Evolutionary conservation across 495 filamentous ascomycete species (phyloP).

Genomic region (Amphirosellinia nigrospora): DNA sequence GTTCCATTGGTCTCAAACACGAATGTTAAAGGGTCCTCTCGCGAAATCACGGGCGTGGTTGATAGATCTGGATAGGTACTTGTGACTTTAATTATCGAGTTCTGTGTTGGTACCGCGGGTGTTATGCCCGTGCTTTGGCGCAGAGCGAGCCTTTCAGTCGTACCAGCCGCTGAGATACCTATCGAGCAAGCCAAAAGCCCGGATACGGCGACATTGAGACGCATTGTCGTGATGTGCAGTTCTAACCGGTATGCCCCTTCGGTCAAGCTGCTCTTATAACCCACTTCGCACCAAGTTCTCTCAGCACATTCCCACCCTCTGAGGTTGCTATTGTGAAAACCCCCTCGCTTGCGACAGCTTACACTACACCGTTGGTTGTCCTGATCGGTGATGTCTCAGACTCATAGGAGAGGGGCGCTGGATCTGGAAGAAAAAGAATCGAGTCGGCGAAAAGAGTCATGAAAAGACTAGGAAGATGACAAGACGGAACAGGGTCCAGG

Average conservation of each 20-base stretch:
- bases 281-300: slow-evolving; percentile 29
- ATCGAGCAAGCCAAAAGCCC: slow-evolving; percentile 34
- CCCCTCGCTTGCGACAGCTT: background rate
- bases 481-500: slow-evolving; percentile 8
- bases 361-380: background rate
- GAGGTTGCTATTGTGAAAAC: background rate
- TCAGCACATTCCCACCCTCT: background rate
- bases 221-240: slow-evolving; percentile 34
- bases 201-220: slow-evolving; percentile 35
- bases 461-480: background rate
- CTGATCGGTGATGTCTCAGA: background rate
- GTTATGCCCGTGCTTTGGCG: background rate
- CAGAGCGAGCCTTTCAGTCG: background rate
- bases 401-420: background rate
- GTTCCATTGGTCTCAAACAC: slow-evolving; percentile 16
- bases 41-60: background rate
- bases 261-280: slow-evolving; percentile 29
- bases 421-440: slow-evolving; percentile 14
- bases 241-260: slow-evolving; percentile 24
- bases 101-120: background rate
- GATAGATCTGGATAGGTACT: background rate
- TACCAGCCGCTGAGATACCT: slow-evolving; percentile 10
- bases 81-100: background rate
- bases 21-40: background rate
- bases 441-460: background rate